phyloP scores from a whole-genome alignment of 352 stramenopile species.

The Lagenidium sp. region DNA sequence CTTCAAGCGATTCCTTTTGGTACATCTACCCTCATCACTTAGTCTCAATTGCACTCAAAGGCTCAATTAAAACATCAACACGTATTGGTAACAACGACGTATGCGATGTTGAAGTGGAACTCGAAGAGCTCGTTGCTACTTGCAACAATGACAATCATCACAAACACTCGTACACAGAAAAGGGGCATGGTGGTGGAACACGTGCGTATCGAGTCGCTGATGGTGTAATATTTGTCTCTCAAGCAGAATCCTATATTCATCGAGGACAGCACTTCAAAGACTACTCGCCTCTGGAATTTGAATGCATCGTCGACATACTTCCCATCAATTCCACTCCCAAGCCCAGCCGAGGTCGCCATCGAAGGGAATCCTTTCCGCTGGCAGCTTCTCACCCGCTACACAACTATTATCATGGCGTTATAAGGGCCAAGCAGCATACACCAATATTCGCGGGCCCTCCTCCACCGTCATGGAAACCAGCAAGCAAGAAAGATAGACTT shows the following conservation, averaged over 20 bases:
- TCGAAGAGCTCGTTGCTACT: neutral
- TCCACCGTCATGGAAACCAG: constrained; percentile 2
- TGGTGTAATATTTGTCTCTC: neutral
- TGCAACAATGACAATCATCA: neutral
- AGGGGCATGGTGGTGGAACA: neutral
- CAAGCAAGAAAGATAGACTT: neutral
- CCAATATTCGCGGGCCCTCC: constrained; percentile 1
- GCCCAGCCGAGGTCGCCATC: neutral
- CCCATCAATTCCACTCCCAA: neutral
- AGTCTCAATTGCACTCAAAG: neutral
- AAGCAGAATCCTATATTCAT: neutral
- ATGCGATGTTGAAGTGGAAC: neutral
- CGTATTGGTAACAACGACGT: neutral
- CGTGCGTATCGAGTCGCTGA: neutral
- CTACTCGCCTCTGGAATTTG: constrained; percentile 3
- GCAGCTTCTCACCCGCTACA: constrained; percentile 1
- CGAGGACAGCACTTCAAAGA: neutral
- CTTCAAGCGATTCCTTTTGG: constrained; percentile 3
- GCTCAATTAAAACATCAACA: neutral
- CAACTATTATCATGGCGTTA: neutral
- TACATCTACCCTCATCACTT: constrained; percentile 2
- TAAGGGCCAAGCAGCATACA: constrained; percentile 3
- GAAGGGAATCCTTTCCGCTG: neutral
- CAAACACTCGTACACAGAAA: neutral
- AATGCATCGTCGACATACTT: constrained; percentile 4